Evolutionary conservation across 75 land plant genomes (phyloP).

Genomic region (Pseudotsuga menziesii): DNA sequence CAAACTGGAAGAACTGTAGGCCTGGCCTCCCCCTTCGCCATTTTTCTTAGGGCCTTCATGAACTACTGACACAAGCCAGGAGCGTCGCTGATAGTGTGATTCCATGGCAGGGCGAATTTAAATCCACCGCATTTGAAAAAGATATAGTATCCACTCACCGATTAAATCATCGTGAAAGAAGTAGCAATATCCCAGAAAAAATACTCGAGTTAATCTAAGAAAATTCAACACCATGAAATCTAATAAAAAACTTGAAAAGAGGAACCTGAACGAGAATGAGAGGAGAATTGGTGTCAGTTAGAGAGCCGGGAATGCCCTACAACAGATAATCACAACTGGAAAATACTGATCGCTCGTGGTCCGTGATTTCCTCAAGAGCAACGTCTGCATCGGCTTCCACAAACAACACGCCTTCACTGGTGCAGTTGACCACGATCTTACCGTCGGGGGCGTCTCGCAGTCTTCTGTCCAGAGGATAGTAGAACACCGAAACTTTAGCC

Average conservation of each 20-base stretch:
- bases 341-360: constrained; percentile 24
- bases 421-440: constrained; percentile 49
- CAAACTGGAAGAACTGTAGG: no score
- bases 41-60: no score
- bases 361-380: constrained; percentile 24
- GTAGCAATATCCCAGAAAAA: no score
- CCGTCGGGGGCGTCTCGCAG: constrained; percentile 30
- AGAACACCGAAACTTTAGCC: constrained; percentile 36
- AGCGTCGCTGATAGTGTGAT: no score
- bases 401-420: constrained; percentile 59
- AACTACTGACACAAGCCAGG: no score
- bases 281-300: constrained; percentile 19
- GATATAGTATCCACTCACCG: no score
- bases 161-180: no score
- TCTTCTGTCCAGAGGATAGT: constrained; percentile 63
- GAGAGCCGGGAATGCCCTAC: constrained; percentile 20
- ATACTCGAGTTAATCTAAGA: no score
- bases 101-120: no score
- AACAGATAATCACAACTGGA: constrained; percentile 29
- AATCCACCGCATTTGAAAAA: no score
- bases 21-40: no score
- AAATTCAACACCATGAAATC: background rate
- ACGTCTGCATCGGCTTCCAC: constrained; percentile 57
- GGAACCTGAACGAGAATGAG: constrained; percentile 32
- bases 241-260: background rate